Conservation (phyloP, 371 early-diverging fungal species). For the Rhizopus delemar region DNA sequence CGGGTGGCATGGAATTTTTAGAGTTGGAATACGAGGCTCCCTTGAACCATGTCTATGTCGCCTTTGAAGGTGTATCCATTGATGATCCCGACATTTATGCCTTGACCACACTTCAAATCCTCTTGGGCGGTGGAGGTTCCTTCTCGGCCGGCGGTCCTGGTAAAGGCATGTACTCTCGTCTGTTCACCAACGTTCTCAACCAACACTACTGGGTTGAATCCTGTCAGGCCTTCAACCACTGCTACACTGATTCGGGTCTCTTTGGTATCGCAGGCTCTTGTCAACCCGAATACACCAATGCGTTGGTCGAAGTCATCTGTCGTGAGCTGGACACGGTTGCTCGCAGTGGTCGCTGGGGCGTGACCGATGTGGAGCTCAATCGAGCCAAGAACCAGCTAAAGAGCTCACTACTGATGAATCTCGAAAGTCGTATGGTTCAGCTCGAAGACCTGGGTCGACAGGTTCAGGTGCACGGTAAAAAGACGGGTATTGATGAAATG, state of each 20-base stretch:
- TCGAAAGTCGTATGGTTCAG: constrained; percentile 90
- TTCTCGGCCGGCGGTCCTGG: constrained; percentile 98
- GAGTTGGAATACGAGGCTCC: constrained; percentile 65
- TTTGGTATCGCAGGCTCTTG: constrained; percentile 94
- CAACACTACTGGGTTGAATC: constrained; percentile 93
- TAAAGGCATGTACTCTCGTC: constrained; percentile 97
- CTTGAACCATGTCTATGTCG: constrained; percentile 87
- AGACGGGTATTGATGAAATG: constrained; percentile 79
- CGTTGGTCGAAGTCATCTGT: constrained; percentile 79
- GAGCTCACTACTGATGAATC: constrained; percentile 87
- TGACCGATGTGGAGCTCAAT: constrained; percentile 65
- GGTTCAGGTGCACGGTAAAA: constrained; percentile 77
- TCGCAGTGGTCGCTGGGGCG: constrained; percentile 38
- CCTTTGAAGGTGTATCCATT: constrained; percentile 82
- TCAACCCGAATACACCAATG: constrained; percentile 65
- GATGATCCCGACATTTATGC: constrained; percentile 89
- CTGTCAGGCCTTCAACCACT: constrained; percentile 88
- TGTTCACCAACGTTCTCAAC: constrained; percentile 93
- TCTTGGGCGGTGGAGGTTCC: constrained; percentile 95
- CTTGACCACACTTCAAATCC: constrained; percentile 84
- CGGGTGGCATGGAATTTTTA: constrained; percentile 78
- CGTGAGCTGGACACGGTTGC: constrained; percentile 81
- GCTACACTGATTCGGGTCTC: constrained; percentile 88
- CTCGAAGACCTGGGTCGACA: constrained; percentile 95
- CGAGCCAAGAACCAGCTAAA: constrained; percentile 96